Evolutionary conservation across 257 asterid species (phyloP), one percentile per base, ranked within the genome.

Genomic region (Knoxia roxburghii): DNA sequence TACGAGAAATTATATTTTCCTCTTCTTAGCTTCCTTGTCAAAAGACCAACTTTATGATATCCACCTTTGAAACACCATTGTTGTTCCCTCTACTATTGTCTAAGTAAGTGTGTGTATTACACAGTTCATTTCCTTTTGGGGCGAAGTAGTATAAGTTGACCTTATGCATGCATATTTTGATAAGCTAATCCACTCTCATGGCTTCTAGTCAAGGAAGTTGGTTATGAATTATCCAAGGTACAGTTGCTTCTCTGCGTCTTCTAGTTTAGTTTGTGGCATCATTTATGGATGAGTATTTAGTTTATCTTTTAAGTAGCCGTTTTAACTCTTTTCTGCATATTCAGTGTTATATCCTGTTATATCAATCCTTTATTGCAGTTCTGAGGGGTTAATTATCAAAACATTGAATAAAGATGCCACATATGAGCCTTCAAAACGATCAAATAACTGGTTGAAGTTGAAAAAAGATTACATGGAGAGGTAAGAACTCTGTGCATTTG

Each of bases 391-490:
- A 85, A 90, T 93, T 71, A 88, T 93, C 89, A 93, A 93, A 78
- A 93, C 95, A 54, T 81, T 93, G 84, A 88, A 61, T 55, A 88
- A 72, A 79, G 95, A 90, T 78, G 97, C 99, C 26, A 88, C 96
- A 21, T 93, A 90, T 62, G 99, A 93, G 84, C 97, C 97, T 71
- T 79, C 97, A 26, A 88, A 90, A 70, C 79, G 96, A 70, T 93
- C 99, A 58, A 68, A 81, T 64, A 93, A 90, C 76, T 90, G 97
- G 97, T 83, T 88, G 60, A 93, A 93, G 78, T 65, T 93, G 91
- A 93, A 93, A 73, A 90, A 89, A 65, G 96, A 88, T 76, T 90
- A 90, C 73, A 88, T 88, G 89, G 99, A 89, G 24, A 87, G 91
- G 97, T 82, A 78, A 62, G 61, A 33, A 23, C 64, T 68, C 74